Base-by-base conservation (phyloP, 164 flowering plant species). In the Stephania cephalantha region DNA sequence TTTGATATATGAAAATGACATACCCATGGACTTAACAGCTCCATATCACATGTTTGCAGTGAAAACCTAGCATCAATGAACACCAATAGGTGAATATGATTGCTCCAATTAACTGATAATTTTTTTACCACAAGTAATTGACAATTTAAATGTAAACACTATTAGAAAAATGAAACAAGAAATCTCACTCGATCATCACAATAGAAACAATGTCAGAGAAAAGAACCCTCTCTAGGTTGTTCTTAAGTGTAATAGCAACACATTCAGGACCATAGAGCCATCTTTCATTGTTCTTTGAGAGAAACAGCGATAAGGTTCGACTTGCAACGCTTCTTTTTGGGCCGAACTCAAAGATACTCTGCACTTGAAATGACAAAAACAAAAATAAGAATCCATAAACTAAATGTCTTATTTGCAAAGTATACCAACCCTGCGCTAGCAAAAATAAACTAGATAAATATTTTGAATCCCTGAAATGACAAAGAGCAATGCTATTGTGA, bases 271-370 rank as follows among this genome's bases (percentile, higher is more conserved):
- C 98, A 80, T 91, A 83, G 64, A 78, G 82, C 80, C 78, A 79
- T 81, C 83, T 89, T 64, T 81, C 79, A 50, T 89, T 89, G 76
- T 85, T 86, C 80, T 84, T 79, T 7, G 98, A 93, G 66, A 95
- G 82, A 81, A 79, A 91, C 22, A 95, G 79, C 4, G 97, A 85
- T 64, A 84, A 80, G n/a, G 89, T 89, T 79, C 80, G 88, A 70
- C 80, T 71, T 9, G 72, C 81, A 20, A 69, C 74, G 10, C 71
- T 75, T 79, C 79, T 90, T 50, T 78, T 90, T 25, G 79, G 76
- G 45, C 97, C 94, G 69, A 88, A 88, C 72, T 90, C 94, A 81
- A 95, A 75, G 9, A 88, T 83, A 74, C 83, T 87, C 98, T 95
- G 91, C 61, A 77, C 42, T 35, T 35, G 42, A 35, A 35, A 35